These are phyloP conservation scores for Fusarium sp. DNA, from an alignment of 2,329 filamentous ascomycete genomes.

Conservation along the genomic window DNA sequence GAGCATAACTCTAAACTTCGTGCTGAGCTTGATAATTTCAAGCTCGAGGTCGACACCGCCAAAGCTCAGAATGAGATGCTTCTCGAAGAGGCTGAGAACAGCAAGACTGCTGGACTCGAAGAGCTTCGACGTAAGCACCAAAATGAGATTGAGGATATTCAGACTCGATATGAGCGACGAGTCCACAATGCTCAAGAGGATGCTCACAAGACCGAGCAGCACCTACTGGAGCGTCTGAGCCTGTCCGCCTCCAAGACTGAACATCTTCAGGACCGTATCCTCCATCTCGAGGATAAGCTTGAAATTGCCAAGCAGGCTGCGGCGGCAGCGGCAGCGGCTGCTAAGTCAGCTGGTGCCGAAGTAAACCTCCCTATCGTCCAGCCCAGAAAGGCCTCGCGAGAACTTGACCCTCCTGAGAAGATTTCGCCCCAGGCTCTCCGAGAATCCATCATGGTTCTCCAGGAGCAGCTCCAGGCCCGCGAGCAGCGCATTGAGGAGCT, in stretches of 20 bases:
- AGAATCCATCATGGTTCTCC: slow-evolving; percentile 94
- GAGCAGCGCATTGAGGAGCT: slow-evolving; percentile 90
- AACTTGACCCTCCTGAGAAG: slow-evolving; percentile 74
- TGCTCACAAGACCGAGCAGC: slow-evolving; percentile 79
- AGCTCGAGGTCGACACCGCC: slow-evolving; percentile 80
- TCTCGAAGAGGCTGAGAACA: slow-evolving; percentile 79
- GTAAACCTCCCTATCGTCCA: slow-evolving; percentile 39
- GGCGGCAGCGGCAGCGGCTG: slow-evolving; percentile 80
- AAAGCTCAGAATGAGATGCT: slow-evolving; percentile 85
- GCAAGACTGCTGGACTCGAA: slow-evolving; percentile 66
- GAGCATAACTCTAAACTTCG: slow-evolving; percentile 78
- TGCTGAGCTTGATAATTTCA: slow-evolving; percentile 78
- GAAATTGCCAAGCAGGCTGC: slow-evolving; percentile 90
- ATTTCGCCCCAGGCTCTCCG: slow-evolving; percentile 94
- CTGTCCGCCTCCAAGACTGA: slow-evolving; percentile 85
- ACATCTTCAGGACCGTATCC: slow-evolving; percentile 84
- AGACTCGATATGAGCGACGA: slow-evolving; percentile 77
- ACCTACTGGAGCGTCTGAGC: slow-evolving; percentile 81
- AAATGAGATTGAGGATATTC: slow-evolving; percentile 76
- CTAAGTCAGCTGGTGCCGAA: slow-evolving; percentile 64
- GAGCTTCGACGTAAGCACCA: slow-evolving; percentile 67
- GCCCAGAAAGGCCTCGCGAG: slow-evolving; percentile 44
- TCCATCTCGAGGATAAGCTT: slow-evolving; percentile 88
- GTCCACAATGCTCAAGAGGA: slow-evolving; percentile 81
- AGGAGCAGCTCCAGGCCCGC: slow-evolving; percentile 95